Evolutionary conservation across 441 rosid genomes (phyloP).

Genomic region (Adansonia gregorii): DNA sequence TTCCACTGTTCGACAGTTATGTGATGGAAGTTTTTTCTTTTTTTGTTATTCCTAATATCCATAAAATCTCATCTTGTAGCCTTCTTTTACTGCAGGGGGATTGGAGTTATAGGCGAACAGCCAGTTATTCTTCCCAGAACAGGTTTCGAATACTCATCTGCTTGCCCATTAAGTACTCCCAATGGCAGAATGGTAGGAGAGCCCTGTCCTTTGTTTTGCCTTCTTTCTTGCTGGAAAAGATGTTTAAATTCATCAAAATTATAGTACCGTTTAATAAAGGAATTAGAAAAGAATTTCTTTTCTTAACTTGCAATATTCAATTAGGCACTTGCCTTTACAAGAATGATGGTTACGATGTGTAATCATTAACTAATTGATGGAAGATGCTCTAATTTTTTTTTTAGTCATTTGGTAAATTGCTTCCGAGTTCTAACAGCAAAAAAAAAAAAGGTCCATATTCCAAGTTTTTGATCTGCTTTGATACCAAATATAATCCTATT

Average conservation of each 20-base stretch:
- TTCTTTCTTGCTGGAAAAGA: not conserved
- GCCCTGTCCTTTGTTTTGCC: not conserved
- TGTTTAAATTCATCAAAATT: slow-evolving; percentile 3
- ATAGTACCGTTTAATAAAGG: not conserved
- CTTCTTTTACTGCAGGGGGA: slow-evolving; percentile 48
- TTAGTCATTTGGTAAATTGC: slow-evolving; percentile 2
- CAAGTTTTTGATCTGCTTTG: not conserved
- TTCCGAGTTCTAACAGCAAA: not conserved
- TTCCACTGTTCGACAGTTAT: not conserved
- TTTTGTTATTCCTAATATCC: not conserved
- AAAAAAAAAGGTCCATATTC: not conserved
- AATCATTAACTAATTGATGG: not conserved
- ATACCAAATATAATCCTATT: not conserved
- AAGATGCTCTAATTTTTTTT: not conserved
- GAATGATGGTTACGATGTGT: not conserved
- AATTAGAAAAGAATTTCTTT: not conserved
- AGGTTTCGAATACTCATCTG: slow-evolving; percentile 77
- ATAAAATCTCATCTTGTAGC: slow-evolving; percentile 16
- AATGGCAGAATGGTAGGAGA: slow-evolving; percentile 68
- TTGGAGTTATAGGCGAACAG: slow-evolving; percentile 82
- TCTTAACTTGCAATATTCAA: not conserved
- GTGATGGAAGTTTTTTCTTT: not conserved
- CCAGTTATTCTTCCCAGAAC: slow-evolving; percentile 73
- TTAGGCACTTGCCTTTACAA: not conserved
- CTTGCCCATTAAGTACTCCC: slow-evolving; percentile 68